A percentile compares a stretch with the other conserved stretches of the same genome.
phyloP scores from a whole-genome alignment of 2,329 filamentous ascomycete species.

The Ramularia endophylla region DNA sequence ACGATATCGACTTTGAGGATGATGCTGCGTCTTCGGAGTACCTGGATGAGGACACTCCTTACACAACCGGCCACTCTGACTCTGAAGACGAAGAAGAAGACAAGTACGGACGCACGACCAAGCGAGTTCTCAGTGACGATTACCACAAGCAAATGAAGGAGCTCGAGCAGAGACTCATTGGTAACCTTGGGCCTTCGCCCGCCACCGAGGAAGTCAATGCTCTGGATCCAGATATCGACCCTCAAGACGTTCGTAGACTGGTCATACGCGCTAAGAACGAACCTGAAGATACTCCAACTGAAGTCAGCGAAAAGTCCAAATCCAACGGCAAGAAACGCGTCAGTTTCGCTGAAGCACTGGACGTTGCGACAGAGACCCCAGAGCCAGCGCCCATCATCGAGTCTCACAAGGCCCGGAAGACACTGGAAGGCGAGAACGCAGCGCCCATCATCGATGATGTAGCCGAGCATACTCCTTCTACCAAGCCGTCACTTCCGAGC shows the following conservation, averaged over 20 bases:
- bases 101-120: conserved; percentile 66
- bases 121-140: conserved; percentile 61
- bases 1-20: conserved; percentile 49
- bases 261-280: conserved; percentile 35
- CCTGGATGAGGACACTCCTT: conserved; percentile 36
- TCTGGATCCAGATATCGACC: conserved; percentile 39
- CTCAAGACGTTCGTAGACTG: conserved; percentile 53
- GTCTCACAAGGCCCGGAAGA: conserved; percentile 22
- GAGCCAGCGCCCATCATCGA: conserved; percentile 19
- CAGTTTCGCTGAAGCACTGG: conserved; percentile 69
- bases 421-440: conserved; percentile 19
- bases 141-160: conserved; percentile 81
- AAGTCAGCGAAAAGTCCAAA: conserved; percentile 27
- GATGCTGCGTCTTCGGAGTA: conserved; percentile 24
- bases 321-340: conserved; percentile 58
- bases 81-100: conserved; percentile 68
- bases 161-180: conserved; percentile 68
- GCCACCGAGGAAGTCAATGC: conserved; percentile 28
- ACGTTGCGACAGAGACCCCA: conserved; percentile 54
- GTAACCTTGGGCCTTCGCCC: conserved; percentile 51
- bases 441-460: conserved; percentile 33
- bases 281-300: conserved; percentile 10
- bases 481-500: conserved; percentile 8
- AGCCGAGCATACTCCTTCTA: conserved; percentile 34
- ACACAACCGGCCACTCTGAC: conserved; percentile 48